Percentiles rank a stretch among this genome's conserved stretches.
Evolutionary conservation across 2,329 filamentous ascomycete species (phyloP).

Genomic region (Tolypocladium guangdongense): DNA sequence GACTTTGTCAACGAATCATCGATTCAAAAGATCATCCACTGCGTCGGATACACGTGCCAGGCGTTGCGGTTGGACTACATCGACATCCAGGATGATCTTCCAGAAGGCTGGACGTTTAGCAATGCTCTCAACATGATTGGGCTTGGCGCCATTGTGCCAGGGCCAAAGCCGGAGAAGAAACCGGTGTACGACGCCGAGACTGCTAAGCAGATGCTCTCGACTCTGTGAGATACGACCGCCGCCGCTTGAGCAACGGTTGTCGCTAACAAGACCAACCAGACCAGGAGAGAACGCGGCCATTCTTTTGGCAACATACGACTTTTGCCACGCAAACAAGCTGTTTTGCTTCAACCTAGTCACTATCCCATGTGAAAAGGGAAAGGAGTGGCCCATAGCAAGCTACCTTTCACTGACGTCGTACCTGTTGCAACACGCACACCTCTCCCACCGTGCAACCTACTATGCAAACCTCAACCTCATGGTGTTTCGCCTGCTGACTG

Average conservation of each 20-base stretch:
- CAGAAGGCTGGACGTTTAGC: conserved; percentile 78
- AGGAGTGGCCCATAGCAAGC: conserved; percentile 65
- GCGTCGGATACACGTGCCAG: conserved; percentile 63
- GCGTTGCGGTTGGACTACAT: conserved; percentile 65
- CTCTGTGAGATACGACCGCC: conserved; percentile 47
- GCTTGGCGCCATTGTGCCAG: conserved; percentile 62
- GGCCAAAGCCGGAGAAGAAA: conserved; percentile 49
- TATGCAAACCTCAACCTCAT: conserved; percentile 83
- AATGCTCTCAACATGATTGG: conserved; percentile 77
- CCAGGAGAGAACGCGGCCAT: conserved; percentile 71
- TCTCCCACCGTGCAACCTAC: conserved; percentile 63
- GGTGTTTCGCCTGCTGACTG: conserved; percentile 74
- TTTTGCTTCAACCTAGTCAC: conserved; percentile 81
- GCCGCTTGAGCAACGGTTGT: conserved; percentile 3
- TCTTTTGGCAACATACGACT: conserved; percentile 82
- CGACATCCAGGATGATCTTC: conserved; percentile 78
- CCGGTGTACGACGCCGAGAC: conserved; percentile 62
- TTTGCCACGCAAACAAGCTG: conserved; percentile 86
- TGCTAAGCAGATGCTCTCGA: conserved; percentile 68
- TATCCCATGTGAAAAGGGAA: conserved; percentile 47
- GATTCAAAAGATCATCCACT: conserved; percentile 71
- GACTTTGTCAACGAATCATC: conserved; percentile 90
- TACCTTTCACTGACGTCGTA: conserved; percentile 89
- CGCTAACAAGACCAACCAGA: conserved; percentile 32
- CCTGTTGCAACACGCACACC: conserved; percentile 83